Base-by-base conservation (phyloP, 2,329 filamentous ascomycete species). In the Microdochium bolleyi region DNA sequence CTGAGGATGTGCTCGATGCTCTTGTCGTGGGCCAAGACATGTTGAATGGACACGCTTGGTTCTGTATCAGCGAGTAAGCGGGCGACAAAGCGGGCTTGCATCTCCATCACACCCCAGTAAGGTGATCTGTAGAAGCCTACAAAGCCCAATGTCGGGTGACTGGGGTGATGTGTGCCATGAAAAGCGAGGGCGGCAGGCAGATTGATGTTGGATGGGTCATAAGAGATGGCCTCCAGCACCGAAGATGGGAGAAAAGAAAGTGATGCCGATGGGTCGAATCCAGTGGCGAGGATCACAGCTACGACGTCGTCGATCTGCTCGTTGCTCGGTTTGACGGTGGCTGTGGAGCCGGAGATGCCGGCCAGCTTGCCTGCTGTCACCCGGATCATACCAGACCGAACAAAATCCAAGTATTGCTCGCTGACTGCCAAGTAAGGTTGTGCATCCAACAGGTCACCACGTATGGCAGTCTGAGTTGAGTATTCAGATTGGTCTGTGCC, bases 61-160 rank as follows among this genome's bases (percentile, higher is more conserved):
- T 55, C 52, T 1, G 65, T 59, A 1, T 67, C 46, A 3, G 62
- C 67, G 86, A 88, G 92, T 11, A 82, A 64, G 13, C 77, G 67
- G 0, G 84, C 76, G 5, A 92, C 70, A 56, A 88, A 78, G 1
- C 86, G 79, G 2, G 89, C 85, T 68, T 95, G 89, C 85, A 91
- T 88, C 66, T 94, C 89, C 78, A 92, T 90, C 0, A 91, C 83
- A 1, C 87, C 87, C 89, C 89, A 95, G 65, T 89, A 94, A 0
- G 89, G 88, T 0, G 87, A 87, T 55, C 89, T 80, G 63, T 95
- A 95, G 67, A 91, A 90, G 0, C 89, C 89, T 1, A 94, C 84
- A 60, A 94, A 92, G 0, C 87, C 88, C 0, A 94, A 70, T 5
- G 79, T 79, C 0, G 84, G 78, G 0, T 91, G 67, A 0, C 74